phyloP scores from a whole-genome alignment of 148 eudicot genomes.

The Camellia japonica region DNA sequence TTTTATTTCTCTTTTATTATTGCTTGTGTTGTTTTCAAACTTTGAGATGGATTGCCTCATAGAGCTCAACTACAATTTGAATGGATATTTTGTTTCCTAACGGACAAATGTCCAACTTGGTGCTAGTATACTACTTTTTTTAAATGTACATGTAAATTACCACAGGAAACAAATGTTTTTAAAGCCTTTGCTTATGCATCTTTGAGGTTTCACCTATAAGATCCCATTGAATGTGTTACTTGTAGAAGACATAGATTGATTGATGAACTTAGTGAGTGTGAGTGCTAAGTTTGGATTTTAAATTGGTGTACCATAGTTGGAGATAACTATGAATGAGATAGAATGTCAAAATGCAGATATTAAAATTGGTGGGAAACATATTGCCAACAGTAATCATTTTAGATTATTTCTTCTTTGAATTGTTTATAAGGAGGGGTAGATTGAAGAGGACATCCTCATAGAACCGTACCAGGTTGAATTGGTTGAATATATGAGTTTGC shows the following conservation, averaged over 20 bases:
- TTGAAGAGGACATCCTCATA: neutral
- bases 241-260: neutral
- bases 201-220: neutral
- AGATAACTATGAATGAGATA: neutral
- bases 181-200: neutral
- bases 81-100: neutral
- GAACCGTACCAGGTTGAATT: neutral
- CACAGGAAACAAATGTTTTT: neutral
- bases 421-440: neutral
- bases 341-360: neutral
- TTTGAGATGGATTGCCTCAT: neutral
- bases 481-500: too few species aligned
- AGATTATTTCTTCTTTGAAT: neutral
- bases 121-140: neutral
- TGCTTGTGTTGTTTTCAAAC: neutral
- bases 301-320: neutral
- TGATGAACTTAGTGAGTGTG: neutral
- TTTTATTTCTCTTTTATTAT: neutral
- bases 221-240: neutral
- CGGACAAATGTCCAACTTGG: neutral
- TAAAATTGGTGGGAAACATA: neutral
- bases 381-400: neutral
- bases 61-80: neutral
- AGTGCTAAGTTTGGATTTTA: neutral
- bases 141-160: neutral